Percentiles rank a stretch among this genome's conserved stretches.
phyloP scores from a whole-genome alignment of 2,329 filamentous ascomycete genomes.

The Gyromitra esculenta region DNA sequence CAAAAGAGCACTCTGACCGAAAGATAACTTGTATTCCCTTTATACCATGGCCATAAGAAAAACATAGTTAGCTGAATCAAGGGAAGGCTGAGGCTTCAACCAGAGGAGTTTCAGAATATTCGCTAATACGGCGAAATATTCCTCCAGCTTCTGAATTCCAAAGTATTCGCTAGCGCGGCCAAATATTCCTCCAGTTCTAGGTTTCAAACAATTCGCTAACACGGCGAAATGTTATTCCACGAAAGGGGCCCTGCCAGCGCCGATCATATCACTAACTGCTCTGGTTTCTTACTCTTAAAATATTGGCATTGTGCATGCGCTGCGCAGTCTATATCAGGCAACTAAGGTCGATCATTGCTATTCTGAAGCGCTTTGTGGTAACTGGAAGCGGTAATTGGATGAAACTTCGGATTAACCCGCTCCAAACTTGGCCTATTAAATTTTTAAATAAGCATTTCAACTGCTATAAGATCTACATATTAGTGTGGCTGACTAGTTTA shows the following conservation, averaged over 20 bases:
- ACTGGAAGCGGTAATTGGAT: not conserved
- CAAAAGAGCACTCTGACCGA: not conserved
- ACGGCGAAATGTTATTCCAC: conserved; percentile 13
- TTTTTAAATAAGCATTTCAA: not conserved
- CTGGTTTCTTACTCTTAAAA: not conserved
- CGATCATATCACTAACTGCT: conserved; percentile 14
- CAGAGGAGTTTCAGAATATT: not conserved
- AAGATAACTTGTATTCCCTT: not conserved
- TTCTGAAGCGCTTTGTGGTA: not conserved
- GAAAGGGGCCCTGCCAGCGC: conserved; percentile 18
- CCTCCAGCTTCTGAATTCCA: not conserved
- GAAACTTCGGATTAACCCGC: not conserved
- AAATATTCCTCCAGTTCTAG: not conserved
- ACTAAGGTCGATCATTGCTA: not conserved
- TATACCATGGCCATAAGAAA: not conserved
- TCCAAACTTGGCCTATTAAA: not conserved
- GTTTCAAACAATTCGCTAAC: not conserved
- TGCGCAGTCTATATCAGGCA: no score
- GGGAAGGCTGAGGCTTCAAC: not conserved
- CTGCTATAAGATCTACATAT: not conserved
- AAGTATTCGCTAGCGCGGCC: not conserved
- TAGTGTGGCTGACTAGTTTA: not conserved
- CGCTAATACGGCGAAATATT: conserved; percentile 2
- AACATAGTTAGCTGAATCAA: not conserved
- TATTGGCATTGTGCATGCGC: not conserved